Base-by-base conservation (phyloP, 106 monocot species). In the Platanthera guangdongensis region DNA sequence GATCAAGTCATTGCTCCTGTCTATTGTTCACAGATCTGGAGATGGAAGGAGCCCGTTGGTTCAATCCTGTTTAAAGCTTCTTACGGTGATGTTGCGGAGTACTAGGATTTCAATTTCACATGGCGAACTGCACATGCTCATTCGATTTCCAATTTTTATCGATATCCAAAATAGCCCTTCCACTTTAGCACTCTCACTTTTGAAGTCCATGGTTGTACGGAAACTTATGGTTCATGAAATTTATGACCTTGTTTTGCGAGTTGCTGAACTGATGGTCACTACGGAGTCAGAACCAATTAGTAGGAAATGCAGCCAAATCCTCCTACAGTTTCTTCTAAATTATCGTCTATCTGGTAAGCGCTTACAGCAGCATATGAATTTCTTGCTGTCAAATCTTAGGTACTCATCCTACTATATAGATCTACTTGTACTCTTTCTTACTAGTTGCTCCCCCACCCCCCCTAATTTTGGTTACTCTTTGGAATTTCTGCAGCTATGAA, bases 201-300 rank as follows among this genome's bases (percentile, higher is more conserved):
- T 97, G 47, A 97, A 97, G 89, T 76, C 86, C 14, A 90, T 97
- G 71, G 78, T 97, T 83, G 78, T 77, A 10, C 72, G 85, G 75
- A 97, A 94, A 64, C 59, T 94, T 5, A 85, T 89, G 74, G 88
- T 82, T 72, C 89, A 80, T 76, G 97, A 97, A 74, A 84, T 97
- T 51, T 97, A 91, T 82, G 94, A 94, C 83, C 68, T 97, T 79
- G 80, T 89, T 68, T 72, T 80, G 55, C 69, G 25, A 79, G 83
- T 89, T 80, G 87, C 82, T 63, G 97, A 97, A 39, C 86, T 92
- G 78, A 91, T 97, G 93, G 88, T 97, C 64, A 91, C 89, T 53
- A 91, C 83, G 75, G 94, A 89, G 63, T 81, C 57, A 32, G 88
- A 97, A 70, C 73, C 97, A 1, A 82, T 97, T 77, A 84, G 91